phyloP scores from a whole-genome alignment of 768 basidiomycete genomes.

The Exidia glandulosa region DNA sequence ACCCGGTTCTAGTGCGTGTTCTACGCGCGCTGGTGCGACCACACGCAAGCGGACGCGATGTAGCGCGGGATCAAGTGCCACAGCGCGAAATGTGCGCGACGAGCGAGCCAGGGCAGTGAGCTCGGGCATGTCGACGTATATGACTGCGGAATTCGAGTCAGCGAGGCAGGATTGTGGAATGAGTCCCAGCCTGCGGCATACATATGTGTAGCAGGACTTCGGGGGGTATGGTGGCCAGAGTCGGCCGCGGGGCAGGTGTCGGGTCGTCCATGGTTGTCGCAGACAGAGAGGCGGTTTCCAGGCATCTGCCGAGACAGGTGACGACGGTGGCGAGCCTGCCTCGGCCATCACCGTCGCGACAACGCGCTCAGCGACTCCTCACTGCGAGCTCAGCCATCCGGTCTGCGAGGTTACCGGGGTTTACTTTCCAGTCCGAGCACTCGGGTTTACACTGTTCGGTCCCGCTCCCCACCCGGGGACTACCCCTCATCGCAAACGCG shows the following conservation, averaged over 20 bases:
- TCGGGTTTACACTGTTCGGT: too few species aligned
- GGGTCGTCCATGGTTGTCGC: neutral
- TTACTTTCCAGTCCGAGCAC: too few species aligned
- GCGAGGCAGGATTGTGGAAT: neutral
- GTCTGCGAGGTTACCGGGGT: too few species aligned
- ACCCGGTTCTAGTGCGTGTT: constrained; percentile 52
- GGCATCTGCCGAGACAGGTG: too few species aligned
- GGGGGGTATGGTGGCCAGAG: constrained; percentile 27
- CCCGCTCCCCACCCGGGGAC: too few species aligned
- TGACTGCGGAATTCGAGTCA: constrained; percentile 30
- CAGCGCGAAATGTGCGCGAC: constrained; percentile 33
- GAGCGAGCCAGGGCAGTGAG: constrained; percentile 41
- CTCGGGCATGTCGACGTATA: constrained; percentile 66
- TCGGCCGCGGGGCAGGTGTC: neutral
- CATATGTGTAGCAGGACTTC: constrained; percentile 52
- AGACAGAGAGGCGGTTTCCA: neutral
- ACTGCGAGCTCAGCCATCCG: too few species aligned
- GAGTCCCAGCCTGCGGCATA: constrained; percentile 16
- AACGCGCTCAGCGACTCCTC: too few species aligned
- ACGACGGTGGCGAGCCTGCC: too few species aligned
- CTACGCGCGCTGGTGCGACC: constrained; percentile 54
- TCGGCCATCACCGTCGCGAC: too few species aligned
- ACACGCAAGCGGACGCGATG: constrained; percentile 51
- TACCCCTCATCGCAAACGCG: too few species aligned
- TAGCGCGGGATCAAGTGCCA: constrained; percentile 53